These are phyloP conservation scores for Penicillium tannophilum DNA, from an alignment of 495 filamentous ascomycete genomes.

Conservation along the genomic window DNA sequence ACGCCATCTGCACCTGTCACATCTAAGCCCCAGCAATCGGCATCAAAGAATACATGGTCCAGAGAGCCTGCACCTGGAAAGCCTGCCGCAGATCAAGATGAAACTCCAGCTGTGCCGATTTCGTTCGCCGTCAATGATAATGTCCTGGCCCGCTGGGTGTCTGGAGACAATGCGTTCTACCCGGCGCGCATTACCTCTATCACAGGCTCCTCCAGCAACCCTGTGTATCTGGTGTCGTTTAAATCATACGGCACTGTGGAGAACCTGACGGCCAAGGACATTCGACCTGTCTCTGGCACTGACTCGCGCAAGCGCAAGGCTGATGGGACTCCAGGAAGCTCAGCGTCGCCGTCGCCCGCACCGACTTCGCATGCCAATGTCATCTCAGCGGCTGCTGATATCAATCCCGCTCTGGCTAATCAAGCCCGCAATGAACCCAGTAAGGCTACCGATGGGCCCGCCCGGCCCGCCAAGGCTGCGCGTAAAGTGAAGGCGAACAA, in stretches of 20 bases:
- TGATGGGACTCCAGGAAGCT: constrained; percentile 68
- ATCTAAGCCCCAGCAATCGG: constrained; percentile 42
- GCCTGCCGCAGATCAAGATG: constrained; percentile 43
- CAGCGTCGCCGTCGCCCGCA: constrained; percentile 48
- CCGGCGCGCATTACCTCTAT: constrained; percentile 90
- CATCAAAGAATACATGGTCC: constrained; percentile 68
- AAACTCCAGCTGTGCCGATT: constrained; percentile 38
- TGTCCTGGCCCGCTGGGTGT: constrained; percentile 86
- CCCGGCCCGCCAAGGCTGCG: constrained; percentile 63
- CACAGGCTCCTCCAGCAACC: constrained; percentile 83
- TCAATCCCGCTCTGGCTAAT: constrained; percentile 76
- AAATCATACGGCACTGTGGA: constrained; percentile 83
- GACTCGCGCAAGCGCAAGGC: constrained; percentile 87
- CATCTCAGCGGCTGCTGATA: constrained; percentile 84
- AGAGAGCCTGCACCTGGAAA: constrained; percentile 61
- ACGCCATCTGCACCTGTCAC: constrained; percentile 58
- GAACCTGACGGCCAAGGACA: constrained; percentile 80
- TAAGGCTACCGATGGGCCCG: constrained; percentile 67
- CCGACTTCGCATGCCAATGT: constrained; percentile 56
- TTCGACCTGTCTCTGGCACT: constrained; percentile 69
- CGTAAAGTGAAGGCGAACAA: constrained; percentile 89
- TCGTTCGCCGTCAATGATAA: constrained; percentile 86
- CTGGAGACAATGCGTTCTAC: constrained; percentile 89
- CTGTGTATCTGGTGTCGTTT: constrained; percentile 93
- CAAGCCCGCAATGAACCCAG: constrained; percentile 67